These are phyloP conservation scores for Wickerhamomyces bovis DNA, from an alignment of 805 yeast species.

Conservation along the genomic window DNA sequence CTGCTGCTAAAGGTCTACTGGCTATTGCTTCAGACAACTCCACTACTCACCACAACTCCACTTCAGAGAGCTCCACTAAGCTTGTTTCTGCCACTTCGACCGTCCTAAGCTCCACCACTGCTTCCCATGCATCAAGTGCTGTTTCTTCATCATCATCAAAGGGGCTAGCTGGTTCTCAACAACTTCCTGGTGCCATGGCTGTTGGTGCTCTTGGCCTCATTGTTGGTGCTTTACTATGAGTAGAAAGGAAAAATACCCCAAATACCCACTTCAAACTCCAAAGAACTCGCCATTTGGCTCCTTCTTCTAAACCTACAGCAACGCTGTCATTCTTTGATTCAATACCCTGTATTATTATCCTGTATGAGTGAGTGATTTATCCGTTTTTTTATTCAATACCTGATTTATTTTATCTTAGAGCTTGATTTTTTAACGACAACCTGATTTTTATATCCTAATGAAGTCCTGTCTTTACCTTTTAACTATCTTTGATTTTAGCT, in stretches of 20 bases:
- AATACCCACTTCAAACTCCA: neutral
- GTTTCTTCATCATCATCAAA: constrained; percentile 28
- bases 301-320: neutral
- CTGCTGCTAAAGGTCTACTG: constrained; percentile 32
- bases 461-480: neutral
- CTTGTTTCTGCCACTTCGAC: constrained; percentile 16
- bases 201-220: constrained; percentile 24
- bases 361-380: neutral
- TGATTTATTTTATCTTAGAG: neutral
- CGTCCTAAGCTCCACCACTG: constrained; percentile 16
- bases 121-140: constrained; percentile 16
- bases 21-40: constrained; percentile 36
- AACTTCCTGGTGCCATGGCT: constrained; percentile 22
- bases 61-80: constrained; percentile 21
- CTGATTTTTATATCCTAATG: neutral
- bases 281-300: neutral
- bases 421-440: neutral
- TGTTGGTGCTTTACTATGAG: constrained; percentile 23
- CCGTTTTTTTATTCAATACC: neutral
- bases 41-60: constrained; percentile 31
- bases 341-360: neutral
- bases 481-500: neutral
- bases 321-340: neutral
- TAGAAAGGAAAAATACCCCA: neutral
- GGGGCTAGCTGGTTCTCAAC: constrained; percentile 24